A percentile compares a stretch with the other conserved stretches of the same genome.
Evolutionary conservation across 495 filamentous ascomycete genomes (phyloP).

Genomic region (Corynascus novoguineensis): DNA sequence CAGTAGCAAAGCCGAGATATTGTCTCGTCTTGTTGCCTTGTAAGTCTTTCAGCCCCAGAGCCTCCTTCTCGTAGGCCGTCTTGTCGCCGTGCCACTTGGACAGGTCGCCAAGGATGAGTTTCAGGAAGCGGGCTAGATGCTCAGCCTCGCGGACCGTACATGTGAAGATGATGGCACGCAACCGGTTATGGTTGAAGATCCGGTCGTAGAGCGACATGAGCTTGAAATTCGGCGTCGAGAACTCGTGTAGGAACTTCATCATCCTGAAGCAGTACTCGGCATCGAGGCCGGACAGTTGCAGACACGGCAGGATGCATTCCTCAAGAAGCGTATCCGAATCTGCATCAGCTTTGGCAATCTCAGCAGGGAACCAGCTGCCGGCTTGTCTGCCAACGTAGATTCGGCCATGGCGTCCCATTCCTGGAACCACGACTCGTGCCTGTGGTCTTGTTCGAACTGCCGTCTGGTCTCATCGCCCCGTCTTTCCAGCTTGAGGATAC

Average conservation of each 20-base stretch:
- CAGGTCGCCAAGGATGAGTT: conserved; percentile 70
- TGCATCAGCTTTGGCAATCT: too few relatives aligned
- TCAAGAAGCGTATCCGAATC: too few relatives aligned
- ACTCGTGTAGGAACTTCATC: too few relatives aligned
- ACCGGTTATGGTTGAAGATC: conserved; percentile 70
- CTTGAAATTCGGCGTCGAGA: conserved; percentile 77
- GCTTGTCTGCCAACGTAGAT: too few relatives aligned
- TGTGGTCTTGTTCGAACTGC: not conserved
- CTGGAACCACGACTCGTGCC: not conserved
- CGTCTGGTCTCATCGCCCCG: not conserved
- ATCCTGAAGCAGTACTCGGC: too few relatives aligned
- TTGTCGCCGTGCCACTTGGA: conserved; percentile 77
- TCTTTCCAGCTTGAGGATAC: conserved; percentile 7
- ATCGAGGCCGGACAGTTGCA: too few relatives aligned
- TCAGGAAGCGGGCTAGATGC: conserved; percentile 84
- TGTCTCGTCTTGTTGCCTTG: conserved; percentile 33
- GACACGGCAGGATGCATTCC: too few relatives aligned
- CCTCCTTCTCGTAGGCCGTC: conserved; percentile 70
- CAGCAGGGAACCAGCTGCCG: too few relatives aligned
- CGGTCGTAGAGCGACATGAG: conserved; percentile 78
- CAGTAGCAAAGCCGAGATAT: conserved; percentile 52
- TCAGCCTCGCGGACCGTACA: conserved; percentile 86
- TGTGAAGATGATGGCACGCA: conserved; percentile 75
- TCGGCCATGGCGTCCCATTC: not conserved
- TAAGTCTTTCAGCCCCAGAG: conserved; percentile 44